Conservation (phyloP, 2,329 filamentous ascomycete species). For the Fusarium sp. region DNA sequence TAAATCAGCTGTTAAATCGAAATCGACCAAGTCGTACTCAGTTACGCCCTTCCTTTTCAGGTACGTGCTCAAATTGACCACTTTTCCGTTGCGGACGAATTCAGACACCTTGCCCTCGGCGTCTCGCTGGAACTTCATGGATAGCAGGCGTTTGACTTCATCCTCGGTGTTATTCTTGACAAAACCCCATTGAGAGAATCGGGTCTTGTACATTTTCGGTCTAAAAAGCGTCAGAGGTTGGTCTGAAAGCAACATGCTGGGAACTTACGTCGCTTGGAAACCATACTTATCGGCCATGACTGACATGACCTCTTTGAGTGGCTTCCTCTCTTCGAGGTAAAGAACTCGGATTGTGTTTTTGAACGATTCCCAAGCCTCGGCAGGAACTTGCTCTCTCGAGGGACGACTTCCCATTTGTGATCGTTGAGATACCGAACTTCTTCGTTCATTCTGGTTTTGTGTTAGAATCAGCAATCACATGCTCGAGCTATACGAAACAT, state of each 20-base stretch:
- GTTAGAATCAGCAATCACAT: conserved; percentile 8
- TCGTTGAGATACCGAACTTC: conserved; percentile 46
- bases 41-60: conserved; percentile 64
- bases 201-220: conserved; percentile 67
- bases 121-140: conserved; percentile 64
- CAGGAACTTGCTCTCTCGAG: conserved; percentile 57
- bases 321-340: conserved; percentile 62
- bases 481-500: conserved; percentile 20
- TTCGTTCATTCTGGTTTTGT: conserved; percentile 42
- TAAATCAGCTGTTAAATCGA: conserved; percentile 56
- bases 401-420: conserved; percentile 50
- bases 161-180: conserved; percentile 67
- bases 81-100: conserved; percentile 63
- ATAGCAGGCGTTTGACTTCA: conserved; percentile 62
- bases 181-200: conserved; percentile 66
- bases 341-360: conserved; percentile 58
- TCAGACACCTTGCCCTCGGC: conserved; percentile 64
- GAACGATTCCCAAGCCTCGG: conserved; percentile 60
- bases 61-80: conserved; percentile 64
- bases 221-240: conserved; percentile 46
- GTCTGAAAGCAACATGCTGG: neutral
- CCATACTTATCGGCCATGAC: conserved; percentile 62
- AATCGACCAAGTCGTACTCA: conserved; percentile 63
- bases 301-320: conserved; percentile 64
- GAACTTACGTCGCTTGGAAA: conserved; percentile 61